Percentiles rank a stretch among this genome's conserved stretches.
Evolutionary conservation across 768 basidiomycete species (phyloP).

Genomic region (Mycena chlorophos): DNA sequence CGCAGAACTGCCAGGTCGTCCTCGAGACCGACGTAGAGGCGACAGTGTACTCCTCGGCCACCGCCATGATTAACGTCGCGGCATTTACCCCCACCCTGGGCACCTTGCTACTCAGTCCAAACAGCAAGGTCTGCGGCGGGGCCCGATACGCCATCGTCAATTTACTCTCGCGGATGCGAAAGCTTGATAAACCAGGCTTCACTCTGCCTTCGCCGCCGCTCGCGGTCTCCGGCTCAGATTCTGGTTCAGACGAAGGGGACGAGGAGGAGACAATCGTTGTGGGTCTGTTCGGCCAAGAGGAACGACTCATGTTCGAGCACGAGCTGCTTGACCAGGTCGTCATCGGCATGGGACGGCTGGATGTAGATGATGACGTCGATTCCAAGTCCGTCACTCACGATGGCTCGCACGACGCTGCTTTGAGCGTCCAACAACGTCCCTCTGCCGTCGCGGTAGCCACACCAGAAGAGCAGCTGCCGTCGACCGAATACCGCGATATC

Average conservation of each 20-base stretch:
- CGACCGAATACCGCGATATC: conserved; percentile 20
- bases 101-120: conserved; percentile 80
- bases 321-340: conserved; percentile 87
- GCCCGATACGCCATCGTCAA: conserved; percentile 79
- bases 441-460: conserved; percentile 18
- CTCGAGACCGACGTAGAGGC: conserved; percentile 45
- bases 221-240: conserved; percentile 24
- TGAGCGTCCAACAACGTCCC: conserved; percentile 11
- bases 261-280: conserved; percentile 29
- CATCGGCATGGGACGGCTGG: conserved; percentile 84
- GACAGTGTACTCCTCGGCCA: conserved; percentile 33
- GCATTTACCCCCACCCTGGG: conserved; percentile 92
- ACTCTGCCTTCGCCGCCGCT: background rate
- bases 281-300: conserved; percentile 53
- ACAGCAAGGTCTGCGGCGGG: conserved; percentile 67
- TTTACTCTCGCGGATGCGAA: conserved; percentile 68
- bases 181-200: conserved; percentile 45
- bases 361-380: conserved; percentile 38
- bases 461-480: conserved; percentile 18
- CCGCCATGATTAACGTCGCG: conserved; percentile 67
- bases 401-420: conserved; percentile 15
- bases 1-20: conserved; percentile 66
- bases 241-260: conserved; percentile 33
- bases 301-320: conserved; percentile 69
- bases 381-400: conserved; percentile 33